Evolutionary conservation across 2,329 filamentous ascomycete species (phyloP).

Genomic region (Dactylonectria macrodidyma): DNA sequence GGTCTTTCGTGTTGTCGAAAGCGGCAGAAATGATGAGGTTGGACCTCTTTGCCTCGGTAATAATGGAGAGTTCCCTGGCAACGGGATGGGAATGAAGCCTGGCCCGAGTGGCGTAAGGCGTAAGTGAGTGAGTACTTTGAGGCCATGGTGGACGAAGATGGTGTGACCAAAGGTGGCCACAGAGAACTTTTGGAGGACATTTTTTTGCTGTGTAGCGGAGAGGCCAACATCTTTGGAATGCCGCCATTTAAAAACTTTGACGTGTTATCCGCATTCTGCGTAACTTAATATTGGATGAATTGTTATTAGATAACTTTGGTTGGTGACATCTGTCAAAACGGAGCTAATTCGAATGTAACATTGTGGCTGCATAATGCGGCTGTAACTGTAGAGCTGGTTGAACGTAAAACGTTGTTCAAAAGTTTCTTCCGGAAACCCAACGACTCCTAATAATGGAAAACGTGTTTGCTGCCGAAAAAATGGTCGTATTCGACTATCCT

Average conservation of each 20-base stretch:
- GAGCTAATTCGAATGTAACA: neutral
- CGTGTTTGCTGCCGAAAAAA: neutral
- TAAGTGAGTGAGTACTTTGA: slow-evolving; percentile 14
- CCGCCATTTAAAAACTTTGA: neutral
- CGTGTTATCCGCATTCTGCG: neutral
- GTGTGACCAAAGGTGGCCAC: neutral
- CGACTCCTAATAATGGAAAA: neutral
- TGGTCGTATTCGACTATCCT: neutral
- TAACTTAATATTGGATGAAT: neutral
- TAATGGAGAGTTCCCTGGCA: slow-evolving; percentile 11
- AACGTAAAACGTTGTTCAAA: neutral
- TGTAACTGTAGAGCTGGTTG: neutral
- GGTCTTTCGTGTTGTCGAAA: slow-evolving; percentile 9
- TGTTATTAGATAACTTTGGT: neutral
- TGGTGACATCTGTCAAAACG: neutral
- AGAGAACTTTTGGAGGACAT: neutral
- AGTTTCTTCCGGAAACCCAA: neutral
- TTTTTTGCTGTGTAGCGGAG: neutral
- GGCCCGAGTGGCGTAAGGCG: slow-evolving; percentile 5
- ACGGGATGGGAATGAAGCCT: neutral
- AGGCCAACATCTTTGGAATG: neutral
- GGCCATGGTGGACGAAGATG: neutral
- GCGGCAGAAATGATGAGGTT: slow-evolving; percentile 19
- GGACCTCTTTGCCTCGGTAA: slow-evolving; percentile 12
- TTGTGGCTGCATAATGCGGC: neutral